Conservation (phyloP, 2,329 filamentous ascomycete species). For the Neopestalotiopsis sp. region DNA sequence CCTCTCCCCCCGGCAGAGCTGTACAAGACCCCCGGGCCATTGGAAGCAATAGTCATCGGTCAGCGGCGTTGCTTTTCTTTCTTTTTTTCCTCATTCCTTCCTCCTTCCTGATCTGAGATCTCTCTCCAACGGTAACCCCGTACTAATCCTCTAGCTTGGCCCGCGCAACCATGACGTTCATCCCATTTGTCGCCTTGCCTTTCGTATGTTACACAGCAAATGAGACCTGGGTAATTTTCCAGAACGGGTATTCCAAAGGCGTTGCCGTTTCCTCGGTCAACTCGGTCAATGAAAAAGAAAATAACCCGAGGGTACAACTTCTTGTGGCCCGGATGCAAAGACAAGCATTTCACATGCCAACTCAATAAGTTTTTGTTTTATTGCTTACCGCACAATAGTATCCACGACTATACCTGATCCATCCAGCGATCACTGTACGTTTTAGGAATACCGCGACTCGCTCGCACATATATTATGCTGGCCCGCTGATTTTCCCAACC, state of each 20-base stretch:
- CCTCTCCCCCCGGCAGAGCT: not conserved
- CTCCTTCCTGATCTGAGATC: not conserved
- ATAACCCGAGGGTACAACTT: no score
- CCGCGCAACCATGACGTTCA: no score
- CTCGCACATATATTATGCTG: not conserved
- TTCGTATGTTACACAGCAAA: no score
- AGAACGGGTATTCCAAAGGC: no score
- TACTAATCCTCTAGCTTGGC: not conserved
- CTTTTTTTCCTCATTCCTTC: not conserved
- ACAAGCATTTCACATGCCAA: not conserved
- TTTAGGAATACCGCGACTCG: not conserved
- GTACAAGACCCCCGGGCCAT: not conserved
- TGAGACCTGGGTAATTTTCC: no score
- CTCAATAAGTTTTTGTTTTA: not conserved
- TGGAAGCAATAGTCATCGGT: not conserved
- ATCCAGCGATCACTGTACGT: not conserved
- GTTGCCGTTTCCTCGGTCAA: no score
- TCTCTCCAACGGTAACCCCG: not conserved
- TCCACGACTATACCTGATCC: not conserved
- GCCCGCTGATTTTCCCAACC: not conserved
- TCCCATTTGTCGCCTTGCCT: no score
- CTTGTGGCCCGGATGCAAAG: no score
- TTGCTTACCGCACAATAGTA: not conserved
- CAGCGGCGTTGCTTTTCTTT: not conserved
- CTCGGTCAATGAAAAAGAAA: no score